These are phyloP conservation scores for Daedaleopsis sinensis DNA, from an alignment of 768 basidiomycete genomes.

Conservation along the genomic window DNA sequence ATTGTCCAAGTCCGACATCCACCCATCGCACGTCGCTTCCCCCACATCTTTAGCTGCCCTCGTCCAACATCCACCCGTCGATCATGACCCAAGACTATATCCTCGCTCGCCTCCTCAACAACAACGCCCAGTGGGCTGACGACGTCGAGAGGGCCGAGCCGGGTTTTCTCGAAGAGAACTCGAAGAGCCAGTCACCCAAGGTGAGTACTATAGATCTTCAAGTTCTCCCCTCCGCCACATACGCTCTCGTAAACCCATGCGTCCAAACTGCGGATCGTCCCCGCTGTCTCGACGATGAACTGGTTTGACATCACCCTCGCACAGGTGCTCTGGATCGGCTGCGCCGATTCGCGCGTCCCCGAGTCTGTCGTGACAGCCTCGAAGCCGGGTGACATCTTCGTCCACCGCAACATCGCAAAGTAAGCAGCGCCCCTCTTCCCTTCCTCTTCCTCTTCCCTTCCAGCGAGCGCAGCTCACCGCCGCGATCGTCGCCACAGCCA, in stretches of 20 bases:
- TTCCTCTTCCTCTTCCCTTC: no score
- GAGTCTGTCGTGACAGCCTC: slow-evolving; percentile 72
- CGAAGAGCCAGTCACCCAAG: slow-evolving; percentile 70
- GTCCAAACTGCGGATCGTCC: no score
- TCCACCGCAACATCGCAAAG: slow-evolving; percentile 90
- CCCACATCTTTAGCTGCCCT: neutral
- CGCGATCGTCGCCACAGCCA: no score
- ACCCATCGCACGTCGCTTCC: no score
- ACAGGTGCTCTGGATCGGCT: slow-evolving; percentile 82
- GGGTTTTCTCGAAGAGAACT: slow-evolving; percentile 61
- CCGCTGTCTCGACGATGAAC: no score
- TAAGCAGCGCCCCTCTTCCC: slow-evolving; percentile 41
- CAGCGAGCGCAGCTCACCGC: no score
- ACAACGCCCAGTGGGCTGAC: slow-evolving; percentile 73
- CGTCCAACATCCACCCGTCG: neutral
- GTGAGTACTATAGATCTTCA: slow-evolving; percentile 45
- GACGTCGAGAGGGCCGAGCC: slow-evolving; percentile 58
- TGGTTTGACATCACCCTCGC: neutral
- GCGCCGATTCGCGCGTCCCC: slow-evolving; percentile 85
- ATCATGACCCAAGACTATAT: slow-evolving; percentile 24
- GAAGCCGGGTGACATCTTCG: slow-evolving; percentile 81
- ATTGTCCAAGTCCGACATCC: no score
- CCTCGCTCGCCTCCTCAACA: slow-evolving; percentile 40
- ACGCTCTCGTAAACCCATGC: no score
- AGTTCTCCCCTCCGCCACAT: no score